Percentiles rank a stretch among this genome's conserved stretches.
These are phyloP conservation scores for Colletotrichum gigasporum DNA, from an alignment of 2,329 filamentous ascomycete genomes.

Conservation along the genomic window DNA sequence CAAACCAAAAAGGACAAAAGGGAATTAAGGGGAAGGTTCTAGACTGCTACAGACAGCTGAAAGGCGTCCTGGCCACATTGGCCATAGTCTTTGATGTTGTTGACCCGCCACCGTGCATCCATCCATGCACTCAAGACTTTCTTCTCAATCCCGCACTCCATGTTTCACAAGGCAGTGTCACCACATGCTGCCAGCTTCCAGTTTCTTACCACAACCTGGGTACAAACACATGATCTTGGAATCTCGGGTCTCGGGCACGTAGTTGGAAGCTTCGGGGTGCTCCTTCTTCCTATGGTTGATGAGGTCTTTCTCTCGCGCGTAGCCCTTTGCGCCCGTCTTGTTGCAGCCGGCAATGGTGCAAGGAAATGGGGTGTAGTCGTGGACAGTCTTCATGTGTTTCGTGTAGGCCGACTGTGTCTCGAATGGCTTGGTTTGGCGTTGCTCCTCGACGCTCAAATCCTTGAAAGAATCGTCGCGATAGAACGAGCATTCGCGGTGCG, in stretches of 20 bases:
- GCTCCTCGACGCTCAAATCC: constrained; percentile 20
- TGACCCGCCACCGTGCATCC: too few relatives aligned
- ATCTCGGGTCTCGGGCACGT: not conserved
- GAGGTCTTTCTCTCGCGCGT: constrained; percentile 35
- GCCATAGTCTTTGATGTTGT: too few relatives aligned
- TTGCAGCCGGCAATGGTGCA: constrained; percentile 42
- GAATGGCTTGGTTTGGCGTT: constrained; percentile 30
- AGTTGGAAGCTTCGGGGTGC: constrained; percentile 23
- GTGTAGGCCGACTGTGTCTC: constrained; percentile 38
- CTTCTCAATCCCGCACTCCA: not conserved
- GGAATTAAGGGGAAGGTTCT: too few relatives aligned
- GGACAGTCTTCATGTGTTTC: constrained; percentile 46
- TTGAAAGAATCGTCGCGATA: constrained; percentile 31
- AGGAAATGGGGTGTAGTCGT: constrained; percentile 44
- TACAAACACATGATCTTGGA: not conserved
- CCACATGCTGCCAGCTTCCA: not conserved
- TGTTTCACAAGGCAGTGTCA: not conserved
- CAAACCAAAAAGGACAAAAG: too few relatives aligned
- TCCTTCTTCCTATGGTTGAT: constrained; percentile 36
- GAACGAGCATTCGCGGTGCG: constrained; percentile 34
- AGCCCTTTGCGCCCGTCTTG: constrained; percentile 36
- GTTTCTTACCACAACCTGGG: not conserved
- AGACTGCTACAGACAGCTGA: too few relatives aligned
- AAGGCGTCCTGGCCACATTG: too few relatives aligned
- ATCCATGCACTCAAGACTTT: too few relatives aligned